These are phyloP conservation scores for Inonotus hispidus DNA, from an alignment of 1,284 basidiomycete genomes.

Conservation along the genomic window DNA sequence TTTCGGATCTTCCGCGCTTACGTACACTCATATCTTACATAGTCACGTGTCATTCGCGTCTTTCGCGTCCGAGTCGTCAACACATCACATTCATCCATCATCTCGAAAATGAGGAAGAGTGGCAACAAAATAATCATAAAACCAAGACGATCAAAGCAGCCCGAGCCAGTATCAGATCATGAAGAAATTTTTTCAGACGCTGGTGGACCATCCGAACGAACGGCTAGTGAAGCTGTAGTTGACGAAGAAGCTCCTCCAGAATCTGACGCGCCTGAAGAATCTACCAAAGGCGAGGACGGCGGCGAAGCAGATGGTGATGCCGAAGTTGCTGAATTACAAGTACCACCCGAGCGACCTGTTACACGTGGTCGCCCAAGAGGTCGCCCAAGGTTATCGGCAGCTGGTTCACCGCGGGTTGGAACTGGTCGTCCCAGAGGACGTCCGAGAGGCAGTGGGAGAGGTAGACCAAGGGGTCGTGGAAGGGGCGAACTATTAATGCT, in stretches of 20 bases:
- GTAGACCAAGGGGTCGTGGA: slow-evolving; percentile 41
- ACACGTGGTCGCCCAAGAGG: slow-evolving; percentile 38
- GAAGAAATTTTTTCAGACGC: slow-evolving; percentile 12
- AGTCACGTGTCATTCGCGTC: neutral
- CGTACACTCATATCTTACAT: too few relatives aligned
- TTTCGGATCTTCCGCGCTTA: neutral
- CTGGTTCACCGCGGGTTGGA: neutral
- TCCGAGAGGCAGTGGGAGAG: slow-evolving; percentile 17
- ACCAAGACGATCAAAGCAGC: slow-evolving; percentile 33
- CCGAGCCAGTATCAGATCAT: slow-evolving; percentile 23
- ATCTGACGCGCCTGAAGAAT: slow-evolving; percentile 17
- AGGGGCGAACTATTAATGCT: slow-evolving; percentile 34
- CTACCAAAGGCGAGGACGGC: slow-evolving; percentile 17
- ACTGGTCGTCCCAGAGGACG: slow-evolving; percentile 14
- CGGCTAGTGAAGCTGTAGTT: slow-evolving; percentile 19
- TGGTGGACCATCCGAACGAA: slow-evolving; percentile 6
- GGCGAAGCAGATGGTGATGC: slow-evolving; percentile 23
- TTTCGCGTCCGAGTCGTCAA: neutral
- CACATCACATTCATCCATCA: too few relatives aligned
- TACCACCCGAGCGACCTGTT: slow-evolving; percentile 18
- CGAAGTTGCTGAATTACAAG: slow-evolving; percentile 6
- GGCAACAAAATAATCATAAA: slow-evolving; percentile 48
- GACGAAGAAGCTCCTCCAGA: slow-evolving; percentile 18
- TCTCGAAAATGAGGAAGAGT: slow-evolving; percentile 19
- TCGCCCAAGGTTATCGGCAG: slow-evolving; percentile 20